Evolutionary conservation across 139 green algal genomes (phyloP).

Genomic region (Monoraphidium neglectum): DNA sequence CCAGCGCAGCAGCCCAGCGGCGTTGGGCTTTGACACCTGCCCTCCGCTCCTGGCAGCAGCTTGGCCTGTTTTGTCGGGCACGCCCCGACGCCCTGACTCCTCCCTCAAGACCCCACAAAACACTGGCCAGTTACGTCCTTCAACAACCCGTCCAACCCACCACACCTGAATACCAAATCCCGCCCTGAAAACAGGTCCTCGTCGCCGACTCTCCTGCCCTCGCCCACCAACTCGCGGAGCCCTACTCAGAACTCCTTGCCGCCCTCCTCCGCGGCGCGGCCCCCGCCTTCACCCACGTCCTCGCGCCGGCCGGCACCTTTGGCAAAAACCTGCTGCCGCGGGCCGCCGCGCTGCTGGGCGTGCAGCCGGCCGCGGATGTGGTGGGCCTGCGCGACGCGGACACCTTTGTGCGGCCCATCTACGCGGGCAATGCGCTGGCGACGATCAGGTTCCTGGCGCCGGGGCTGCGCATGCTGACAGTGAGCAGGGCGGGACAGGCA

Average conservation of each 20-base stretch:
- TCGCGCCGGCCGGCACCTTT: slow-evolving; percentile 70
- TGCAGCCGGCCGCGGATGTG: slow-evolving; percentile 83
- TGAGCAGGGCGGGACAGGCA: too few relatives aligned
- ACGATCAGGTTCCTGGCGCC: slow-evolving; percentile 60
- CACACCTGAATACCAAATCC: not conserved
- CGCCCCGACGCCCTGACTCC: too few relatives aligned
- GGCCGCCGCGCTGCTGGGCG: slow-evolving; percentile 79
- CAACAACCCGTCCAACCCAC: too few relatives aligned
- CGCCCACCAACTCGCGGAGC: slow-evolving; percentile 69
- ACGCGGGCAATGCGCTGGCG: slow-evolving; percentile 89
- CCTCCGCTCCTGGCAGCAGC: too few relatives aligned
- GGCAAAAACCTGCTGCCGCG: slow-evolving; percentile 87
- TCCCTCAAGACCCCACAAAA: too few relatives aligned
- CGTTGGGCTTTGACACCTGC: too few relatives aligned
- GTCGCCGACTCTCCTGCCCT: slow-evolving; percentile 58
- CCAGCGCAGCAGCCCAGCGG: too few relatives aligned
- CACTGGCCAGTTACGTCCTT: too few relatives aligned
- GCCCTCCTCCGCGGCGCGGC: slow-evolving; percentile 35
- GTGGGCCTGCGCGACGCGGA: slow-evolving; percentile 43
- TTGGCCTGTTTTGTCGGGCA: too few relatives aligned
- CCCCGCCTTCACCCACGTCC: slow-evolving; percentile 65
- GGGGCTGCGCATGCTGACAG: slow-evolving; percentile 66
- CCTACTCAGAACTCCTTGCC: slow-evolving; percentile 25
- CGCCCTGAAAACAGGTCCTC: slow-evolving; percentile 49
- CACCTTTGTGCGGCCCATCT: slow-evolving; percentile 85